Conservation (phyloP, 2,329 filamentous ascomycete genomes). For the Cercospora beticola region DNA sequence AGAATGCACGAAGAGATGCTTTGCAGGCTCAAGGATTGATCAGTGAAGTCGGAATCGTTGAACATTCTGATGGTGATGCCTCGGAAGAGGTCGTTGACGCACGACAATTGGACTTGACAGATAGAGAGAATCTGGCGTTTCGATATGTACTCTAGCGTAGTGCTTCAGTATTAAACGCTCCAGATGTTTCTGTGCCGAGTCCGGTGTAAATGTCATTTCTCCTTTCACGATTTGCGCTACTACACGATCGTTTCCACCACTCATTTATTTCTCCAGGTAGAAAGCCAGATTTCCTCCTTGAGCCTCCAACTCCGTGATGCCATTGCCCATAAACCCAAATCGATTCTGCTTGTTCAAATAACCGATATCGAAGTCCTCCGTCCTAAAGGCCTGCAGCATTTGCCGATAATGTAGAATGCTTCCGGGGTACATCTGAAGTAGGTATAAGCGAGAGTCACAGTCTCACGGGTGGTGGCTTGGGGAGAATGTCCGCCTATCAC, state of each 20-base stretch:
- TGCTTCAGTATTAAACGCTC: not conserved
- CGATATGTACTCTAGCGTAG: not conserved
- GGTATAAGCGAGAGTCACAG: too few species aligned
- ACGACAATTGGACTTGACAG: constrained; percentile 29
- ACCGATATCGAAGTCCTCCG: constrained; percentile 17
- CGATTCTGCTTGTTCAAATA: constrained; percentile 15
- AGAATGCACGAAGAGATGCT: constrained; percentile 43
- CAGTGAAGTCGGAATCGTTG: constrained; percentile 19
- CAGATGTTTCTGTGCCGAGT: not conserved
- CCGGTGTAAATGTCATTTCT: too few species aligned
- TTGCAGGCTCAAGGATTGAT: constrained; percentile 20
- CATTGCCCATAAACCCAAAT: constrained; percentile 19
- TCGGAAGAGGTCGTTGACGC: constrained; percentile 30
- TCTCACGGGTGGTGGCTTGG: too few species aligned
- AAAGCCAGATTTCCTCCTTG: constrained; percentile 14
- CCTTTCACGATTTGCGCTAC: too few species aligned
- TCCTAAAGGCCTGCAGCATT: constrained; percentile 15
- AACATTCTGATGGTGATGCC: constrained; percentile 18
- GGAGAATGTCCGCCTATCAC: too few species aligned
- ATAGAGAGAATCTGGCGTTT: constrained; percentile 30
- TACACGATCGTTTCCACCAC: not conserved
- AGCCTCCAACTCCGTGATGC: constrained; percentile 14
- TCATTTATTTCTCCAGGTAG: constrained; percentile 34
- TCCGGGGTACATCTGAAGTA: constrained; percentile 17
- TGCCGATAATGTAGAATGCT: constrained; percentile 17